phyloP scores from a whole-genome alignment of 176 grass and related monocot species.

The Zizania latifolia region DNA sequence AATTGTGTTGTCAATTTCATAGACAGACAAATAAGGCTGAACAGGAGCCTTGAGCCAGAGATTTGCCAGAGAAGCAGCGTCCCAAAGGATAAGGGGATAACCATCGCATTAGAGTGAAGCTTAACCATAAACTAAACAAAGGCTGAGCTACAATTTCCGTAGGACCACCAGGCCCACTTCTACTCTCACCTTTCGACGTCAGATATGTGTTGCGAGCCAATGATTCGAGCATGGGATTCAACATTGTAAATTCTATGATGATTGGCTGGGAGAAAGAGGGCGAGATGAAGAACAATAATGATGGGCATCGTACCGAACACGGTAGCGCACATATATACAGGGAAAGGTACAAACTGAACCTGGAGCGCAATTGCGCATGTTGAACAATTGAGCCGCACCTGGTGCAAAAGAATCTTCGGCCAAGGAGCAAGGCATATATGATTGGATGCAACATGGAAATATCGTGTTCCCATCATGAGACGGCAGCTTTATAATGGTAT shows the following conservation, averaged over 20 bases:
- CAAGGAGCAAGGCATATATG: no score
- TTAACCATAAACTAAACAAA: background rate
- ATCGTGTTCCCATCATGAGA: no score
- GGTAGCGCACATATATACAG: background rate
- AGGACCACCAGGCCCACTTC: background rate
- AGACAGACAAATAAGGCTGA: background rate
- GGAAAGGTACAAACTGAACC: background rate
- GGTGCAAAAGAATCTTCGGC: no score
- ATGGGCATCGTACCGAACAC: background rate
- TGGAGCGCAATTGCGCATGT: background rate
- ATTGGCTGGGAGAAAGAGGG: conserved; percentile 8
- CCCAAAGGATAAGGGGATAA: background rate
- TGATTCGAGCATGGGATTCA: background rate
- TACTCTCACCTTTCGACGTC: no score
- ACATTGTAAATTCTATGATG: background rate
- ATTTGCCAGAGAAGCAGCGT: background rate
- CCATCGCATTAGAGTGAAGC: background rate
- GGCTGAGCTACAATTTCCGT: background rate
- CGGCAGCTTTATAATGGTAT: no score
- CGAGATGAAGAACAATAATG: conserved; percentile 5
- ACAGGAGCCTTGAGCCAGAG: background rate
- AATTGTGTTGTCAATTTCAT: background rate
- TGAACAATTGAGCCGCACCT: background rate
- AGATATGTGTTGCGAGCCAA: background rate
- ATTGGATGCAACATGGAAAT: no score